Evolutionary conservation across 352 stramenopile species (phyloP), one percentile per base, ranked within the genome.

Genomic region (Globisporangium paddicum): DNA sequence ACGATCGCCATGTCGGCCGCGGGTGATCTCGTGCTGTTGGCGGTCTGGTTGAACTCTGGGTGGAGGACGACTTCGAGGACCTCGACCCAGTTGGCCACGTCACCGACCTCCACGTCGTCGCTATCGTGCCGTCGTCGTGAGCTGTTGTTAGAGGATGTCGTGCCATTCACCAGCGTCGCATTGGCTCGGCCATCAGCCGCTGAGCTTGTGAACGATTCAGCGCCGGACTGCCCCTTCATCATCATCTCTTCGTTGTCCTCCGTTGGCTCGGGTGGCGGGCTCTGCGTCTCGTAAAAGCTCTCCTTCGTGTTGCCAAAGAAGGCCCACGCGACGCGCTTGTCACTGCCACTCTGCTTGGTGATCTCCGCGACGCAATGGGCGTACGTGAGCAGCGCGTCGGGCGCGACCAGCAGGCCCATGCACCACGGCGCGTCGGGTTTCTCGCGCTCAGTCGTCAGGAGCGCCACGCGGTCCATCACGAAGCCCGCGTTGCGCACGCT

Each of bases 371-470:
- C 51, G 19, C 68, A 76, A 28, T 68, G 58, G 18, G 68, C 68
- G 48, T 73, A 66, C 44, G 68, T 68, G 40, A 76, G 55, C 42
- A 76, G 51, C 42, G 66, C 65, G 51, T 69, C 46, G 0, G 65
- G 66, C 14, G 68, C 62, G 23, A 76, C 63, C 13, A 76, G 60
- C 46, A 76, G 56, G 25, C 68, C 68, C 62, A 76, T 68, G 63
- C 68, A 76, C 62, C 62, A 76, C 2, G 25, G 23, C 2, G 19
- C 19, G 7, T 51, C 34, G 2, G 51, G 23, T 18, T 64, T 8
- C 18, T 21, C 47, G 1, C 45, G 57, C 16, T 62, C 47, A 18
- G 50, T 41, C n/a, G 45, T 67, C 16, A 73, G 55, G 35, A 76
- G 55, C 41, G 64, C 68, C 14, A 73, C 66, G 51, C 63, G 58